A percentile compares a stretch with the other conserved stretches of the same genome.
Conservation (phyloP, 2,329 filamentous ascomycete species). For the Aspergillus awamori region DNA sequence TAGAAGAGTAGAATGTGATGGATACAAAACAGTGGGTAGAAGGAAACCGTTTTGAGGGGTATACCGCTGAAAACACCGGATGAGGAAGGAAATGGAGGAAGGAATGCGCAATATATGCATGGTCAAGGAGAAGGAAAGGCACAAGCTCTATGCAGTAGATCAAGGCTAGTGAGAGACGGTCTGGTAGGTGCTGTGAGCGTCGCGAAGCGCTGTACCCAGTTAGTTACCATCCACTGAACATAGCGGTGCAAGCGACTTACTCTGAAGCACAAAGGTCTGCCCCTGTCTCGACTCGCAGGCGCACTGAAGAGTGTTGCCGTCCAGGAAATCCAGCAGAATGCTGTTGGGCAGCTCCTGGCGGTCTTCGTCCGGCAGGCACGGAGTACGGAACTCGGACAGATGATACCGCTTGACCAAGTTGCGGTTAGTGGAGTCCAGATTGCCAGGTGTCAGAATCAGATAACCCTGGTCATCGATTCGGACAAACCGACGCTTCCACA, state of each 20-base stretch:
- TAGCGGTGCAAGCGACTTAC: constrained; percentile 41
- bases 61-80: constrained; percentile 35
- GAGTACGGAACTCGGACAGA: constrained; percentile 77
- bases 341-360: constrained; percentile 91
- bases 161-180: constrained; percentile 15
- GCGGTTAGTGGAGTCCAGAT: constrained; percentile 61
- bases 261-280: constrained; percentile 55
- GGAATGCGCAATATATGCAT: constrained; percentile 12
- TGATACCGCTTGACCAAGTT: constrained; percentile 78
- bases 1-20: constrained; percentile 15
- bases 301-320: constrained; percentile 65
- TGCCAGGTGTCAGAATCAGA: constrained; percentile 74
- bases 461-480: constrained; percentile 82
- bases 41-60: constrained; percentile 32
- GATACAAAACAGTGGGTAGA: constrained; percentile 22
- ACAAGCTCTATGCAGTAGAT: neutral
- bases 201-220: constrained; percentile 41
- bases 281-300: constrained; percentile 61
- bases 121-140: constrained; percentile 2
- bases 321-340: constrained; percentile 64
- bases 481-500: constrained; percentile 94
- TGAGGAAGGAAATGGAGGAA: constrained; percentile 16
- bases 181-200: constrained; percentile 44
- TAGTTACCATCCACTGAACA: neutral
- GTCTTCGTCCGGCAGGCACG: constrained; percentile 85